Evolutionary conservation across 768 basidiomycete genomes (phyloP), one percentile per base, ranked within the genome.

Genomic region (Strobilomyces echinocephalus): DNA sequence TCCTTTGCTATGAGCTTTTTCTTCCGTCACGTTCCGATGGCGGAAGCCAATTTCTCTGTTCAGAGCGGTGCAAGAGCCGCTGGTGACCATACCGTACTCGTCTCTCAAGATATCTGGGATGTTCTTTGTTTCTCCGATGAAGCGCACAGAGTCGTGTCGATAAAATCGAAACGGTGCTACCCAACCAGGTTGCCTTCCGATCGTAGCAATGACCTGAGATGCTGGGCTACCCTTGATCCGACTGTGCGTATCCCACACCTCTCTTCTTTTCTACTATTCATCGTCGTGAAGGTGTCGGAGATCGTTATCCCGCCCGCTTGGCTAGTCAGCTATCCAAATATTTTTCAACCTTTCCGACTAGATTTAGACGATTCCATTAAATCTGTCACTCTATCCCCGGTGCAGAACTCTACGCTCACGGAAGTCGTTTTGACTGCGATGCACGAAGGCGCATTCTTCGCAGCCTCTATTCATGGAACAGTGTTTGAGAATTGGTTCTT

Each of bases 381-480:
- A 54, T 58, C 60, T 18, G 11, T 71, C 35, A 31, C 55, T 35
- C 10, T 69, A 12, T 60, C 54, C 46, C 15, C 45, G 46, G 59
- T 66, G 16, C 68, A 70, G 24, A 72, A 72, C 7, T 40, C 72
- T n/a, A 47, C 58, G 16, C 60, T 85, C n/a, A 76, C 75, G 15
- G 78, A 80, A 54, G 72, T 84, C 33, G 65, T 85, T 49, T 61
- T 82, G 16, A 71, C 74, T 16, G 82, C 84, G 20, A 69, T 79
- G 44, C 78, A 82, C 20, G 46, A 61, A 10, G 71, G 74, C 4
- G 79, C 82, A 4, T 85, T 79, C 59, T 54, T 64, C n/a, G 66
- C 68, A 31, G 80, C 76, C 9, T 68, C 63, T 5, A 36, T 56
- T 39, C 65, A 73, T 26, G 64, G 64, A 35, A 64, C 69, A 4